Base-by-base conservation (phyloP, 768 basidiomycete species). In the Gautieria morchelliformis region DNA sequence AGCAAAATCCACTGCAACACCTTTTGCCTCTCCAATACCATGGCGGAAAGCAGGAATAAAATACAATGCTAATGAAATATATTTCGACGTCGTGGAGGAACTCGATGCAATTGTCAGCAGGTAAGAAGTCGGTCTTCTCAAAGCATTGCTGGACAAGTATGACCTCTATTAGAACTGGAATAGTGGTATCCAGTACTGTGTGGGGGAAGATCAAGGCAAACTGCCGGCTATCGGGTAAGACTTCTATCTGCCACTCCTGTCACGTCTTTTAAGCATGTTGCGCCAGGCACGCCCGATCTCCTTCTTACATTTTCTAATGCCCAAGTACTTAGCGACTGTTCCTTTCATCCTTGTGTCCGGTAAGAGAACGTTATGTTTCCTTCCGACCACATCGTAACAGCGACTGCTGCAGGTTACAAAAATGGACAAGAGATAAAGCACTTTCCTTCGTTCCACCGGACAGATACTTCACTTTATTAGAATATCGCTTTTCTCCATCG, bases 371-470 rank as follows among this genome's bases (percentile, higher is more conserved):
- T 60, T 15, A 35, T 51, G 30, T 49, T 41, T 15, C 41, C n/a
- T 11, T 24, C 27, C 10, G 48, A 27, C 6, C 48, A 46, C 24
- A 11, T 46, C 2, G 32, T 49, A 7, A 30, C 22, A 7, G 59
- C 27, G 56, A 15, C 59, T 46, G 33, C 35, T 8, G 27, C 62
- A 94, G 93, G 39, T 73, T 94, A 24, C 84, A 81, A 64, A 83
- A 84, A 56, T 96, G 91, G 87, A 73, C 77, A 22, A 81, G 83
- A 40, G 84, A 89, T 65, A 85, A 81, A 63, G 70, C 77, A 1
- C 72, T 97, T 42, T 95, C 94, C 1, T 97, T 97, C 67, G 81
- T 97, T 20, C 94, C 94, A 6, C 94, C 94, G 5, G 94, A 97
- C 63, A 93, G 94, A 3, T 80, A 80, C 52, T 97, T 96, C 71